Conservation (phyloP, 2,329 filamentous ascomycete species). For the Cyanodermella asteris region DNA sequence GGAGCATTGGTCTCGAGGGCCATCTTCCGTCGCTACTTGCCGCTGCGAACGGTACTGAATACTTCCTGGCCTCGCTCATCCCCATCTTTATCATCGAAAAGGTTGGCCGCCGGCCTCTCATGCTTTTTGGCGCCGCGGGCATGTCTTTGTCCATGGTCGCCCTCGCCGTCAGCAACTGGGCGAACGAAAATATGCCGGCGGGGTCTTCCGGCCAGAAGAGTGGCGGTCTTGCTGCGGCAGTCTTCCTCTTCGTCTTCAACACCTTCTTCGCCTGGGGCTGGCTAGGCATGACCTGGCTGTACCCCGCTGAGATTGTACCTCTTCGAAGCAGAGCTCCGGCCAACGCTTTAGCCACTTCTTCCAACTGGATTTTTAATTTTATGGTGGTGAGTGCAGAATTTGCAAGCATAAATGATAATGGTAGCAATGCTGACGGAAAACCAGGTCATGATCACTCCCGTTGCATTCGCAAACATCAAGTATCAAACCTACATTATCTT, state of each 20-base stretch:
- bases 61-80: slow-evolving; percentile 26
- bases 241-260: slow-evolving; percentile 41
- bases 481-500: slow-evolving; percentile 36
- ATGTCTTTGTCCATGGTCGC: slow-evolving; percentile 8
- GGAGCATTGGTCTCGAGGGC: slow-evolving; percentile 6
- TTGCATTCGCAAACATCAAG: slow-evolving; percentile 33
- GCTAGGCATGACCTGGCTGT: slow-evolving; percentile 40
- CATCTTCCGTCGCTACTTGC: slow-evolving; percentile 3
- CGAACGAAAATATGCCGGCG: slow-evolving; percentile 3
- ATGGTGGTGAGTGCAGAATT: no score
- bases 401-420: no score
- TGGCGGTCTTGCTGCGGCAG: slow-evolving; percentile 18
- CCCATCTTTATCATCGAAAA: slow-evolving; percentile 8
- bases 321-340: slow-evolving; percentile 37
- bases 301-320: slow-evolving; percentile 40
- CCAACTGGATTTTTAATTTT: slow-evolving; percentile 38
- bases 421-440: no score
- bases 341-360: slow-evolving; percentile 33
- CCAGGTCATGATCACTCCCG: slow-evolving; percentile 45
- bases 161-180: slow-evolving; percentile 5
- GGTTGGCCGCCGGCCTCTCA: slow-evolving; percentile 6
- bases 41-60: slow-evolving; percentile 14
- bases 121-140: slow-evolving; percentile 7
- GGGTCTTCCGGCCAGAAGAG: slow-evolving; percentile 2
- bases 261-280: slow-evolving; percentile 38